A percentile compares a stretch with the other conserved stretches of the same genome.
phyloP scores from a whole-genome alignment of 2,329 filamentous ascomycete species.

The Chrysoporthe deuterocubensis region DNA sequence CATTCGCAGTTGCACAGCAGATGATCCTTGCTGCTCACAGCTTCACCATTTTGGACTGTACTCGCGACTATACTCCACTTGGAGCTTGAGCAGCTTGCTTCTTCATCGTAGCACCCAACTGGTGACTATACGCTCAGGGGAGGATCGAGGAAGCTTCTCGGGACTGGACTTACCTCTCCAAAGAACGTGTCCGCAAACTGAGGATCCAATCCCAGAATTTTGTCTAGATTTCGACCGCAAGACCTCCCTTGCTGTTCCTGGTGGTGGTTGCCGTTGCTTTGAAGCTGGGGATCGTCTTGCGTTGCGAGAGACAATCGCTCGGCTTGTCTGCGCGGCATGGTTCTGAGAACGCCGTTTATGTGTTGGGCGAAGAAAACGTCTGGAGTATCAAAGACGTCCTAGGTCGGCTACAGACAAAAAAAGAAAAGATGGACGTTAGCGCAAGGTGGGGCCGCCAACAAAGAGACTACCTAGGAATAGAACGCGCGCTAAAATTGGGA shows the following conservation, averaged over 20 bases:
- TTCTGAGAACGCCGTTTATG: neutral
- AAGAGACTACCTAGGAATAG: neutral
- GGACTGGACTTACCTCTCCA: slow-evolving; percentile 22
- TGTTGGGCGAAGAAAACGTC: neutral
- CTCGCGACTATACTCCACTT: neutral
- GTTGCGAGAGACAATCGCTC: neutral
- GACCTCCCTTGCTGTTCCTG: slow-evolving; percentile 6
- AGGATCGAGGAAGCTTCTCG: no score
- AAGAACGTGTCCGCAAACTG: slow-evolving; percentile 18
- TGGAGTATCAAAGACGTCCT: neutral
- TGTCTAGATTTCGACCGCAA: neutral
- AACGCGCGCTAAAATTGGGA: slow-evolving; percentile 1
- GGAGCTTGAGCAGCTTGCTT: neutral
- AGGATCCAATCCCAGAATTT: slow-evolving; percentile 10
- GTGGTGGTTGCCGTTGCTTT: neutral
- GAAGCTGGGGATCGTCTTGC: neutral
- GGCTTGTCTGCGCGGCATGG: slow-evolving; percentile 20
- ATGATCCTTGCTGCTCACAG: neutral
- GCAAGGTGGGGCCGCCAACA: neutral
- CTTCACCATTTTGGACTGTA: neutral
- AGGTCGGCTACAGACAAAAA: neutral
- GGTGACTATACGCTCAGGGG: no score
- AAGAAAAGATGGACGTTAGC: neutral
- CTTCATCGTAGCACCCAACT: neutral
- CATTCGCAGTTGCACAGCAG: neutral